Percentiles rank a stretch among this genome's conserved stretches.
These are phyloP conservation scores for Sporothrix curviconia DNA, from an alignment of 2,329 filamentous ascomycete genomes.

Conservation along the genomic window DNA sequence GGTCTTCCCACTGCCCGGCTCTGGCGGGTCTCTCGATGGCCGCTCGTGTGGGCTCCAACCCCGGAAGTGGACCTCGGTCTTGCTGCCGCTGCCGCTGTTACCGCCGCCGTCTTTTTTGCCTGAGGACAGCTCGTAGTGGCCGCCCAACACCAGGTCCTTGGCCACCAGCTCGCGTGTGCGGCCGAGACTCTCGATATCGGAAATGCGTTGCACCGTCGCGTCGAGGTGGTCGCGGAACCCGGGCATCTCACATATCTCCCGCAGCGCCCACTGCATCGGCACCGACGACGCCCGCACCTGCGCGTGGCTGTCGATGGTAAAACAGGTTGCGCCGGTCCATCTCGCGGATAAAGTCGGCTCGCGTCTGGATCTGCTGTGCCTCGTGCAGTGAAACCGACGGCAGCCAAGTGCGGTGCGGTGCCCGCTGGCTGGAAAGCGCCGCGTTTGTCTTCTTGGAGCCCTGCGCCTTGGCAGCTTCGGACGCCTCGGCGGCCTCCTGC, in stretches of 20 bases:
- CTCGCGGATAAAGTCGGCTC: constrained; percentile 85
- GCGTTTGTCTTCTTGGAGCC: constrained; percentile 60
- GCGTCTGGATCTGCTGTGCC: constrained; percentile 88
- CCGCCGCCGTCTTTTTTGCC: not conserved
- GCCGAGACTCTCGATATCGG: constrained; percentile 88
- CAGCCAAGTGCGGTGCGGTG: constrained; percentile 46
- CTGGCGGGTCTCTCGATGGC: constrained; percentile 13
- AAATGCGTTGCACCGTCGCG: constrained; percentile 74
- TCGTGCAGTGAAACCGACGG: constrained; percentile 75
- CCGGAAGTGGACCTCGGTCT: constrained; percentile 15
- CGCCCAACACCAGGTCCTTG: constrained; percentile 84
- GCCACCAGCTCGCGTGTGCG: constrained; percentile 91
- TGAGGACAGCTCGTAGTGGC: constrained; percentile 61
- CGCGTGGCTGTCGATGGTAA: constrained; percentile 82
- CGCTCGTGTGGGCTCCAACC: constrained; percentile 21
- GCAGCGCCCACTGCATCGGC: constrained; percentile 91
- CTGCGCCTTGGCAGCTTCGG: not conserved
- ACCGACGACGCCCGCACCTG: constrained; percentile 89
- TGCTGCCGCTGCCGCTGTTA: not conserved
- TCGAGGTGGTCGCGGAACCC: constrained; percentile 81
- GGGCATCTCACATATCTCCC: constrained; percentile 67
- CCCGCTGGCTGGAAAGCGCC: too few relatives aligned
- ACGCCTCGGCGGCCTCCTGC: not conserved
- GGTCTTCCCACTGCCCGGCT: not conserved
- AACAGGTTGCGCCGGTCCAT: constrained; percentile 93